Base-by-base conservation (phyloP, 306 rosid genomes). In the Pterocarpus santalinus region DNA sequence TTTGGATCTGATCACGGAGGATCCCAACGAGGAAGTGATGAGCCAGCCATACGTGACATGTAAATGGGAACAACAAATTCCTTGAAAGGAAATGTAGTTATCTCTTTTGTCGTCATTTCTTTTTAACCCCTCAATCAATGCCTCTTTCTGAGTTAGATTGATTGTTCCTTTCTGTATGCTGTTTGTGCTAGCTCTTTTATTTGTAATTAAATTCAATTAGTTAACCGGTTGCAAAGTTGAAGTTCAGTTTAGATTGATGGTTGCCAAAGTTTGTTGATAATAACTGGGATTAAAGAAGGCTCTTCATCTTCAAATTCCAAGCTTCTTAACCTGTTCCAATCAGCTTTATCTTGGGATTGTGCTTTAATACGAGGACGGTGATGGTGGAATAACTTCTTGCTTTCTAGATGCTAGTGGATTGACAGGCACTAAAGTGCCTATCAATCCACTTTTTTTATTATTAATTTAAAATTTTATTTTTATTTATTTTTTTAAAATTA, bases 1-100 rank as follows among this genome's bases (percentile, higher is more conserved):
- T 83, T 88, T 84, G 97, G 97, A 78, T 71, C 65, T 56, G 97
- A 95, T 67, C 97, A 86, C 52, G 97, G 95, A 84, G 86, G 89
- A 56, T 88, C 94, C 47, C 85, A 81, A 6, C 69, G 90, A 77
- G 86, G 93, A 62, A 89, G 91, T 39, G 92, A 84, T 72, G 85
- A 73, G 11, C 79, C 77, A 5, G 90, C 74, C 28, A 66, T 84
- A 65, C 82, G 70, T 7, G 97, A 88, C 66, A 13, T 86, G 81
- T 88, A 67, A 85, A 82, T 22, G 51, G 52, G 64, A 62, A 35
- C 67, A 62, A 35, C 67, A 46, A 14, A 65, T 30, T 55, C 36
- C 74, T 63, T 65, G 44, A 41, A 56, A 58, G 67, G 56, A 71
- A 77, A 35, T 72, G 76, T 83, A 67, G 17, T 85, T 55, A 14